phyloP scores from a whole-genome alignment of 805 yeast genomes.

The Starmerella sirachaensis region DNA sequence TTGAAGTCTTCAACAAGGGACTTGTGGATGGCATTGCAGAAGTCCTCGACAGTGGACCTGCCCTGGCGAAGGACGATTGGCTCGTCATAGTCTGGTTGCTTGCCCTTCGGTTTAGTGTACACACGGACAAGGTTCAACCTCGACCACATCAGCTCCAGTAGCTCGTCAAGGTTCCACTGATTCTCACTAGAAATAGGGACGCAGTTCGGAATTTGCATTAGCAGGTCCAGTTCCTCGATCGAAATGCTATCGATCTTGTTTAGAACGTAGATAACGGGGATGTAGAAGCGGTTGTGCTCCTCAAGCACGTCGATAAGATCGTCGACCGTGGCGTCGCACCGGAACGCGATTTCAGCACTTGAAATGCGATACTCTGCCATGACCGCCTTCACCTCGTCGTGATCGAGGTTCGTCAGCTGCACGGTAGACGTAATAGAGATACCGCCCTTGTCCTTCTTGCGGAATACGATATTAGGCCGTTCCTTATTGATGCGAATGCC shows the following conservation, averaged over 20 bases:
- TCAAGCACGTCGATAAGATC: constrained; percentile 91
- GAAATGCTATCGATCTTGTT: constrained; percentile 95
- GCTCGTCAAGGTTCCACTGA: constrained; percentile 95
- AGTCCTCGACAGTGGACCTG: constrained; percentile 80
- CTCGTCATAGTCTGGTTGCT: constrained; percentile 82
- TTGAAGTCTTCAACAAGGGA: constrained; percentile 86
- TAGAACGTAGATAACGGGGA: constrained; percentile 88
- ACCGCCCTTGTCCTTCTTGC: constrained; percentile 94
- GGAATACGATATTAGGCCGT: constrained; percentile 85
- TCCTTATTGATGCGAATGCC: constrained; percentile 87
- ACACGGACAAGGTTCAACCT: constrained; percentile 83
- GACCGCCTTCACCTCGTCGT: constrained; percentile 90
- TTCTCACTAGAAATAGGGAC: constrained; percentile 93
- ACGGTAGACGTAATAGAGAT: constrained; percentile 86
- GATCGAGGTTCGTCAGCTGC: constrained; percentile 79
- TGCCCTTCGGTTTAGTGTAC: constrained; percentile 94
- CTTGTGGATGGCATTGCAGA: constrained; percentile 93
- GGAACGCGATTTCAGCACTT: constrained; percentile 89
- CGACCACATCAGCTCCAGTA: constrained; percentile 92
- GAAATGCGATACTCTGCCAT: constrained; percentile 91
- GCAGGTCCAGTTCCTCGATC: constrained; percentile 78
- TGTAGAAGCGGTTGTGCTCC: constrained; percentile 78
- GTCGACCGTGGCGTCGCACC: constrained; percentile 97
- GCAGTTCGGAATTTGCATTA: constrained; percentile 90
- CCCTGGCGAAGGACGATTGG: constrained; percentile 85